A percentile compares a stretch with the other conserved stretches of the same genome.
phyloP scores from a whole-genome alignment of 1,284 basidiomycete genomes.

The Macrocybe sp. region DNA sequence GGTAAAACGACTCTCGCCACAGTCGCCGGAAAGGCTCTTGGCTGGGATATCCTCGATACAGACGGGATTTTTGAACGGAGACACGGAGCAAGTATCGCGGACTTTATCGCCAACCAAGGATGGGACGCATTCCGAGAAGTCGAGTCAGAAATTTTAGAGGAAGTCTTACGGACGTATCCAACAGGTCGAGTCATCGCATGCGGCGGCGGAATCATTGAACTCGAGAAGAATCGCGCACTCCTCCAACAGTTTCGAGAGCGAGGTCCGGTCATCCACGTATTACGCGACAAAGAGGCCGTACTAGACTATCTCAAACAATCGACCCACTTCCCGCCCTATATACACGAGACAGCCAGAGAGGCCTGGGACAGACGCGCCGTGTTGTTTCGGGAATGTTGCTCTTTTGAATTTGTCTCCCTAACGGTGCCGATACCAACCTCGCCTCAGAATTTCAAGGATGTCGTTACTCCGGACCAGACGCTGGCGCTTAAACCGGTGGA shows the following conservation, averaged over 20 bases:
- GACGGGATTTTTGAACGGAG: conserved; percentile 19
- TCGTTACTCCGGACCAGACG: conserved; percentile 16
- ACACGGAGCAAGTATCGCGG: conserved; percentile 13
- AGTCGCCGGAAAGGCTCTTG: conserved; percentile 20
- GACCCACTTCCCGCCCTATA: conserved; percentile 3
- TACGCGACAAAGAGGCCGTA: conserved; percentile 20
- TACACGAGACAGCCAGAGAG: conserved; percentile 16
- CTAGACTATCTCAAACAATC: conserved; percentile 15
- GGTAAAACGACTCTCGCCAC: conserved; percentile 23
- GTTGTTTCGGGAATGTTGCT: conserved; percentile 21
- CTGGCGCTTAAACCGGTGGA: conserved; percentile 23
- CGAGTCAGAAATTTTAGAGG: conserved; percentile 18
- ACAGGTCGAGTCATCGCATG: conserved; percentile 21
- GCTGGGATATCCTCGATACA: conserved; percentile 22
- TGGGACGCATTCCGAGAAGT: conserved; percentile 16
- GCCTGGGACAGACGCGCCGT: conserved; percentile 18
- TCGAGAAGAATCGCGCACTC: conserved; percentile 15
- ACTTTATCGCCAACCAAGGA: conserved; percentile 16
- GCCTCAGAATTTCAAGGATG: conserved; percentile 11
- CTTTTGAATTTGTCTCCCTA: conserved; percentile 22
- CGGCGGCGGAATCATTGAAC: conserved; percentile 19
- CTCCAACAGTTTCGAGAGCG: conserved; percentile 15
- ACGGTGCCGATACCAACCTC: conserved; percentile 14
- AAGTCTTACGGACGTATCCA: conserved; percentile 14
- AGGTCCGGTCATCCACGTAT: conserved; percentile 20